phyloP scores from a whole-genome alignment of 164 flowering plant genomes.

The Annona cherimola region DNA sequence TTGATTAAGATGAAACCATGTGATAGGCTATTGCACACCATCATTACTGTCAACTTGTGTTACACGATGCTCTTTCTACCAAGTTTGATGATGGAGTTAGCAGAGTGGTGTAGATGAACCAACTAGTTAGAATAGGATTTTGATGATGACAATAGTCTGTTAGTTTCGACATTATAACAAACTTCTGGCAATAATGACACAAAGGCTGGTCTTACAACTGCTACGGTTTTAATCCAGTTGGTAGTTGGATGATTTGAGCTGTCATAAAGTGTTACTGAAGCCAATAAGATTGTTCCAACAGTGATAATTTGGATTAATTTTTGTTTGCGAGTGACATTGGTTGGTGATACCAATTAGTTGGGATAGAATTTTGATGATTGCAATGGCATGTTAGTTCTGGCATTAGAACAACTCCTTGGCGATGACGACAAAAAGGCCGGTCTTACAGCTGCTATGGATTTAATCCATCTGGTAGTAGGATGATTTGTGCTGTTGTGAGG shows the following conservation, averaged over 20 bases:
- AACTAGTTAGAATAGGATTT: too few relatives aligned
- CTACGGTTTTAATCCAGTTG: neutral
- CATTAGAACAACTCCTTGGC: slow-evolving; percentile 3
- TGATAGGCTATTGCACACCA: slow-evolving; percentile 10
- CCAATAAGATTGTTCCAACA: neutral
- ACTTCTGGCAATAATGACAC: slow-evolving; percentile 8
- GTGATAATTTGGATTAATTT: too few relatives aligned
- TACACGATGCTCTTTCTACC: too few relatives aligned
- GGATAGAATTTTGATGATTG: too few relatives aligned
- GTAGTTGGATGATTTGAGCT: slow-evolving; percentile 8
- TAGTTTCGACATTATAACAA: neutral
- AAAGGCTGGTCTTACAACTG: slow-evolving; percentile 15
- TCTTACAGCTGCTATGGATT: slow-evolving; percentile 11
- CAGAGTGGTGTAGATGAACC: too few relatives aligned
- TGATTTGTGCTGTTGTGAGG: slow-evolving; percentile 6
- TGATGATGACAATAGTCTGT: too few relatives aligned
- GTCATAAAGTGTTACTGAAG: slow-evolving; percentile 3
- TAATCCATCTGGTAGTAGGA: slow-evolving; percentile 5
- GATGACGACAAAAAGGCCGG: slow-evolving; percentile 15
- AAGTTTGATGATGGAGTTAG: too few relatives aligned
- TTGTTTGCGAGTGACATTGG: too few relatives aligned
- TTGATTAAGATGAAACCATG: slow-evolving; percentile 6
- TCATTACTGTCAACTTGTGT: too few relatives aligned
- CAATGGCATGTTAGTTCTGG: too few relatives aligned
- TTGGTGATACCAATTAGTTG: neutral